Evolutionary conservation across 2,329 filamentous ascomycete genomes (phyloP).

Genomic region (Nemania sp.): DNA sequence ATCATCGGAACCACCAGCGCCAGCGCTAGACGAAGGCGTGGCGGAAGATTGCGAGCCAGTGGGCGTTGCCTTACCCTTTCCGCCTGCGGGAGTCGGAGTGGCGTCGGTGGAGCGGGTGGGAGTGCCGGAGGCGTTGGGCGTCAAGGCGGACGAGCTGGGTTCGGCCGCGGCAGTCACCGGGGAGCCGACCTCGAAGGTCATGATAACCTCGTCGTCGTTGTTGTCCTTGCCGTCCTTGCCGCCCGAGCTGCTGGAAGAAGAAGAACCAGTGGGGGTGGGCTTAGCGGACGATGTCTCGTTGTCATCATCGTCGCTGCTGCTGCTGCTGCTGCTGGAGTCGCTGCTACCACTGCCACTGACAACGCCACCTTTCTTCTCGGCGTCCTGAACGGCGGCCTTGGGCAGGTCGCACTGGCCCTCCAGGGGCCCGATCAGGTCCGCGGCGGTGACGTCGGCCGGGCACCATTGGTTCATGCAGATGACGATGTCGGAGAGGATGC

Average conservation of each 20-base stretch:
- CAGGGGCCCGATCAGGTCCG: conserved; percentile 42
- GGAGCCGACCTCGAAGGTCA: conserved; percentile 19
- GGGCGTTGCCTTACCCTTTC: neutral
- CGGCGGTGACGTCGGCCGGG: conserved; percentile 39
- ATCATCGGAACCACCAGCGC: neutral
- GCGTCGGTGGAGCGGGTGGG: conserved; percentile 9
- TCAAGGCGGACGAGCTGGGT: conserved; percentile 9
- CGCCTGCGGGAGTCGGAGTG: conserved; percentile 10
- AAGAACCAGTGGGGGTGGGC: conserved; percentile 6
- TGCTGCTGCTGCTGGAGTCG: neutral
- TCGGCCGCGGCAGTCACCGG: conserved; percentile 13
- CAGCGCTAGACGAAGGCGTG: conserved; percentile 5
- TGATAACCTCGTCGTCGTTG: neutral
- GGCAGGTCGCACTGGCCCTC: conserved; percentile 42
- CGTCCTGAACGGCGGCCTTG: conserved; percentile 40
- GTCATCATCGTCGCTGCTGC: neutral
- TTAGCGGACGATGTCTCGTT: conserved; percentile 13
- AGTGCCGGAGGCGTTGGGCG: conserved; percentile 8
- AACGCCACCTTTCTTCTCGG: conserved; percentile 35
- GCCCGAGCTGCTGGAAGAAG: neutral
- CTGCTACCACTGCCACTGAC: neutral
- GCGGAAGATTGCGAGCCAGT: conserved; percentile 2
- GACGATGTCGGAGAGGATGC: conserved; percentile 45
- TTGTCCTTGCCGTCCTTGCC: too few relatives aligned
- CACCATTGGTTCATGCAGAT: conserved; percentile 47